Percentiles rank a stretch among this genome's conserved stretches.
phyloP scores from a whole-genome alignment of 1,284 basidiomycete species.

The Ceratobasidium sp. region DNA sequence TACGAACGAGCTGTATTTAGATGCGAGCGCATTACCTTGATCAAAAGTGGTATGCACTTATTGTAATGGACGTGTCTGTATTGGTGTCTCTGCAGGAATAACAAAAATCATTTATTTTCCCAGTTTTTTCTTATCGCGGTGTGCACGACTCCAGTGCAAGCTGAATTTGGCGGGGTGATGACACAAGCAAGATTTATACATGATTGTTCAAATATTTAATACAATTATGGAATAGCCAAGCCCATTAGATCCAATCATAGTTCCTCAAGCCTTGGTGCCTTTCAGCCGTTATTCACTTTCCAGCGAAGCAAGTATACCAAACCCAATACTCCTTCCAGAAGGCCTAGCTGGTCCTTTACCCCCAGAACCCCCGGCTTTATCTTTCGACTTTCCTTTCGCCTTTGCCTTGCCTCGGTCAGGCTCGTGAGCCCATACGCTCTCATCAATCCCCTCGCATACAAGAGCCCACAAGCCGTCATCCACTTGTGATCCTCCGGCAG shows the following conservation, averaged over 20 bases:
- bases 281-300: conserved; percentile 44
- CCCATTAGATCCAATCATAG: conserved; percentile 1
- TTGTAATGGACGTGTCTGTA: conserved; percentile 43
- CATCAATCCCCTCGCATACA: conserved; percentile 65
- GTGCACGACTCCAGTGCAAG: no score
- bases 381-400: conserved; percentile 52
- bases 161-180: no score
- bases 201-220: conserved; percentile 16
- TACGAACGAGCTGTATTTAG: conserved; percentile 33
- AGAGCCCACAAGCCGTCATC: conserved; percentile 64
- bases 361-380: conserved; percentile 49
- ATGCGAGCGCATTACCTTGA: conserved; percentile 36
- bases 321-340: conserved; percentile 49
- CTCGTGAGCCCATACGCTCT: conserved; percentile 59
- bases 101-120: no score
- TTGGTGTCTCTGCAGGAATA: conserved; percentile 29
- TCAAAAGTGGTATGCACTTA: conserved; percentile 22
- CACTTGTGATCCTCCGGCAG: conserved; percentile 23
- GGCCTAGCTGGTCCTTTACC: background rate
- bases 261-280: background rate
- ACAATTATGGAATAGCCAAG: conserved; percentile 7
- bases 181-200: no score
- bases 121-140: no score
- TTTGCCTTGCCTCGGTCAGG: conserved; percentile 56
- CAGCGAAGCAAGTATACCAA: conserved; percentile 55